phyloP scores from a whole-genome alignment of 2,329 filamentous ascomycete species.

The Fonsecaea multimorphosa region DNA sequence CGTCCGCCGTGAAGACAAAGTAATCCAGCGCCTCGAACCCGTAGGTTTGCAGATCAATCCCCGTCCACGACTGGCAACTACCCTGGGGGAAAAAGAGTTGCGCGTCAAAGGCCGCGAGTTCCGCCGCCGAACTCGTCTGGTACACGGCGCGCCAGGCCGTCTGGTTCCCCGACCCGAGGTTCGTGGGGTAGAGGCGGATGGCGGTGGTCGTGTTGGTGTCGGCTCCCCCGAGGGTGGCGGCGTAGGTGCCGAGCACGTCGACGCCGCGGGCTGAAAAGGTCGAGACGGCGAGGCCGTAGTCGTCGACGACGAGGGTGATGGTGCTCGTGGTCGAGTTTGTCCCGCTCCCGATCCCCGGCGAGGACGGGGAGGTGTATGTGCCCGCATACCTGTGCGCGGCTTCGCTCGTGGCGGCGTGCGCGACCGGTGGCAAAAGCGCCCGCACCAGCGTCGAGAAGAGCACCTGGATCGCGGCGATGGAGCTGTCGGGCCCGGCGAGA shows the following conservation, averaged over 20 bases:
- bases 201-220: background rate
- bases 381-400: conserved; percentile 15
- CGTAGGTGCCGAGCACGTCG: conserved; percentile 1
- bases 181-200: conserved; percentile 9
- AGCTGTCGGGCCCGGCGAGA: background rate
- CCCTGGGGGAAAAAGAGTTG: conserved; percentile 21
- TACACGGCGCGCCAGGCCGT: conserved; percentile 17
- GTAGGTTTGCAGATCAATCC: conserved; percentile 2
- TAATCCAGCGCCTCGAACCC: conserved; percentile 15
- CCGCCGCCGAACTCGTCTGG: background rate
- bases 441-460: conserved; percentile 8
- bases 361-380: background rate
- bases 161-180: conserved; percentile 5
- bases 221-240: background rate
- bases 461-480: background rate
- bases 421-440: conserved; percentile 17
- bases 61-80: conserved; percentile 17
- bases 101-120: background rate
- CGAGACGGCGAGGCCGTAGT: conserved; percentile 15
- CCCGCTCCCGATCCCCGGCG: background rate
- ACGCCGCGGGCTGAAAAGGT: conserved; percentile 10
- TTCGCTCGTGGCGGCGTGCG: conserved; percentile 8
- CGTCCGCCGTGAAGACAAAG: conserved; percentile 4
- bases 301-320: conserved; percentile 13
- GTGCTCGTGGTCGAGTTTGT: background rate